phyloP scores from a whole-genome alignment of 345 rosid genomes.

The Populus alba region DNA sequence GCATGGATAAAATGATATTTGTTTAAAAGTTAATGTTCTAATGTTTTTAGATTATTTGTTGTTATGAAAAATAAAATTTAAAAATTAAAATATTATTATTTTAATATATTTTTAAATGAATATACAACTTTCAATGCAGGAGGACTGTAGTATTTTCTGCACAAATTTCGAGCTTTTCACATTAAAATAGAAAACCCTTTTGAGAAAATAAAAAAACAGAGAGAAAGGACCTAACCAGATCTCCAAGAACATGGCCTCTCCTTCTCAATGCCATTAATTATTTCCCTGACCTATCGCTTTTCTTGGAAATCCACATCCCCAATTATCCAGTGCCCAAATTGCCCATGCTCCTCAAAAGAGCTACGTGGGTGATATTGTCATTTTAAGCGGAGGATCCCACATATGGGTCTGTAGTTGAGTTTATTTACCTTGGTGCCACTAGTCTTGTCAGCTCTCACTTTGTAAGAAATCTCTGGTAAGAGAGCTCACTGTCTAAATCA shows the following conservation, averaged over 20 bases:
- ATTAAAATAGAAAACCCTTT: not conserved
- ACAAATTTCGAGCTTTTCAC: not conserved
- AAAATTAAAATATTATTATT: too few relatives aligned
- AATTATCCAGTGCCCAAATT: not conserved
- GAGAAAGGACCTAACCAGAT: not conserved
- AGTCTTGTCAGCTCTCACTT: not conserved
- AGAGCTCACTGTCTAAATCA: not conserved
- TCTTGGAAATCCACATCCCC: not conserved
- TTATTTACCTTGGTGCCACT: slow-evolving; percentile 12
- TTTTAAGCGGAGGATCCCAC: not conserved
- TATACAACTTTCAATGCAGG: too few relatives aligned
- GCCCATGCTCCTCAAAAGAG: not conserved
- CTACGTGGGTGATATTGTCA: not conserved
- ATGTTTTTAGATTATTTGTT: too few relatives aligned
- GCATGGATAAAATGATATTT: too few relatives aligned
- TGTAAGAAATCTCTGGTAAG: not conserved
- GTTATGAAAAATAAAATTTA: too few relatives aligned
- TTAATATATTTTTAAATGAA: too few relatives aligned
- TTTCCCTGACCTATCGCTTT: slow-evolving; percentile 10
- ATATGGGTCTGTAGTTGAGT: not conserved
- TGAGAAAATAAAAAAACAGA: not conserved
- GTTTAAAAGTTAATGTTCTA: too few relatives aligned
- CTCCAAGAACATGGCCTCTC: not conserved
- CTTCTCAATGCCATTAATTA: slow-evolving; percentile 18
- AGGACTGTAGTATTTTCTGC: not conserved